A percentile compares a stretch with the other conserved stretches of the same genome.
These are phyloP conservation scores for Polygonum maritimum DNA, from an alignment of 148 eudicot species.

Conservation along the genomic window DNA sequence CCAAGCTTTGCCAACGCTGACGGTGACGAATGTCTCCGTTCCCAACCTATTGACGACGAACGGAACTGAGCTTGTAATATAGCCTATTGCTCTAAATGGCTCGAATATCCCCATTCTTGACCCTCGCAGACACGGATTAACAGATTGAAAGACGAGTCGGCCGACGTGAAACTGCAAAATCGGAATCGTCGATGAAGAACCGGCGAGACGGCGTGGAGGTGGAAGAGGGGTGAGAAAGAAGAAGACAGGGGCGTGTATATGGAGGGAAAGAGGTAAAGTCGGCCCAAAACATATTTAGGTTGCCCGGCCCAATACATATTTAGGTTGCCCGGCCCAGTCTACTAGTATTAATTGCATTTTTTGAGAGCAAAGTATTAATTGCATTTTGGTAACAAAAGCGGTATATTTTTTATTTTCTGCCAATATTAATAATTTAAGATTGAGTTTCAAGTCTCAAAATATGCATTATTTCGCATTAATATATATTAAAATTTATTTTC, in stretches of 20 bases:
- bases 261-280: background rate
- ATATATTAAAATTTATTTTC: too few relatives aligned
- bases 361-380: too few relatives aligned
- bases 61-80: conserved; percentile 71
- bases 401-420: too few relatives aligned
- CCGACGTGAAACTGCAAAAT: background rate
- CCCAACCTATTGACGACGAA: conserved; percentile 75
- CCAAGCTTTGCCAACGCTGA: conserved; percentile 90
- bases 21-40: conserved; percentile 92
- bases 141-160: background rate
- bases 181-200: background rate
- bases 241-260: background rate
- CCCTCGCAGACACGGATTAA: background rate
- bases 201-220: conserved; percentile 3
- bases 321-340: too few relatives aligned
- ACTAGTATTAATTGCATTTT: too few relatives aligned
- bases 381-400: too few relatives aligned
- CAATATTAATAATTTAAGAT: too few relatives aligned
- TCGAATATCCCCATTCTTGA: conserved; percentile 79
- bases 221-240: background rate
- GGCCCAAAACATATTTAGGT: too few relatives aligned
- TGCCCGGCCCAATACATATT: too few relatives aligned
- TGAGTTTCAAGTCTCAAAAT: too few relatives aligned
- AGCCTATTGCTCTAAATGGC: conserved; percentile 90
- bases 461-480: too few relatives aligned